A percentile compares a stretch with the other conserved stretches of the same genome.
phyloP scores from a whole-genome alignment of 768 basidiomycete genomes.

The Collybia sp. region DNA sequence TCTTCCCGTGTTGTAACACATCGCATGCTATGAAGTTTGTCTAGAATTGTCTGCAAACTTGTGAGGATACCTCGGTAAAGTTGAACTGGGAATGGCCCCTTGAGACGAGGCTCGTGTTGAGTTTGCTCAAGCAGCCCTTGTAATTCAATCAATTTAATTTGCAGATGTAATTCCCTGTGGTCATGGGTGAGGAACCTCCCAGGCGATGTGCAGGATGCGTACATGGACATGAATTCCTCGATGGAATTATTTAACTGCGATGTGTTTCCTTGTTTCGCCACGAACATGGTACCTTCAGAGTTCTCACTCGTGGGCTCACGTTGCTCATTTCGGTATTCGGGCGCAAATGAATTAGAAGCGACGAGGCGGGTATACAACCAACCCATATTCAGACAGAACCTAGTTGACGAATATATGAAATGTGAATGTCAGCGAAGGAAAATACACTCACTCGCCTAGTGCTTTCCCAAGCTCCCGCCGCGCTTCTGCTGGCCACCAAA shows the following conservation, averaged over 20 bases:
- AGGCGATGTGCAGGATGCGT: slow-evolving; percentile 15
- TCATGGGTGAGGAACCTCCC: not conserved
- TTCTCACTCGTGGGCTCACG: slow-evolving; percentile 15
- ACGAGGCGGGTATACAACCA: slow-evolving; percentile 95
- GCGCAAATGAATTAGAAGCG: slow-evolving; percentile 75
- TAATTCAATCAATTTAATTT: slow-evolving; percentile 84
- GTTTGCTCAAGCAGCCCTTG: slow-evolving; percentile 85
- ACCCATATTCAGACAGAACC: slow-evolving; percentile 89
- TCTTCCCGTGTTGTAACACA: slow-evolving; percentile 96
- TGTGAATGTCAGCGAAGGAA: not conserved
- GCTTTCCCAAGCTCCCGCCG: slow-evolving; percentile 80
- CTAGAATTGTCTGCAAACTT: slow-evolving; percentile 80
- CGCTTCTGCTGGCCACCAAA: slow-evolving; percentile 97
- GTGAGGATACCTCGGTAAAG: slow-evolving; percentile 82
- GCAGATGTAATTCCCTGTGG: slow-evolving; percentile 88
- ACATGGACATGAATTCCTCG: slow-evolving; percentile 93
- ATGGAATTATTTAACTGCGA: slow-evolving; percentile 59
- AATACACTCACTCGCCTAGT: slow-evolving; percentile 67
- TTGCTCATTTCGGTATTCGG: slow-evolving; percentile 31
- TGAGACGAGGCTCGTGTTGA: slow-evolving; percentile 89
- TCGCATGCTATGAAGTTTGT: slow-evolving; percentile 91
- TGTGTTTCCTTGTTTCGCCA: slow-evolving; percentile 28
- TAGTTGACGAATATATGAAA: slow-evolving; percentile 21
- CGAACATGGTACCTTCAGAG: slow-evolving; percentile 21
- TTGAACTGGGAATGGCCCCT: slow-evolving; percentile 89